Evolutionary conservation across 129 eudicot genomes (phyloP), one percentile per base, ranked within the genome.

Genomic region (Lactuca saligna): DNA sequence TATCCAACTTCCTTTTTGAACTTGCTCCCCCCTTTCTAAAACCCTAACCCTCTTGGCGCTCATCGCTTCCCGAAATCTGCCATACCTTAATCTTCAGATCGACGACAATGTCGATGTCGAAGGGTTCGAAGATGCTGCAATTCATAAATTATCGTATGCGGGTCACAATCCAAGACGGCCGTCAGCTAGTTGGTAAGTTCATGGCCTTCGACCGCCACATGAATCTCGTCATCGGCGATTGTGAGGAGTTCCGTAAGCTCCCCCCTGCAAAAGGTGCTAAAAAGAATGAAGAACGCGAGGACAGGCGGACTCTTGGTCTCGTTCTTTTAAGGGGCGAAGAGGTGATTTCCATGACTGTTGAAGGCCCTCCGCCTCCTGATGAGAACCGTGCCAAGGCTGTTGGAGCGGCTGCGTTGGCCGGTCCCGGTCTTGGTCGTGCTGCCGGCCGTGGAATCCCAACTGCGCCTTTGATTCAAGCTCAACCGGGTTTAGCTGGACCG

Each of bases 181-280:
- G 98, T 15, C 98, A 92, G 55, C 79, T 92, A 9, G 85, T 88
- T 76, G 98, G 98, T 0, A 92, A 92, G 71, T 92, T 92, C 87
- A 92, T 92, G 98, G 98, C 98, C 56, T 92, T 92, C 86, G 98
- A 92, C 71, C 98, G 96, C 34, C 98, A 92, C 89, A 92, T 92
- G 98, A 92, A 92, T 64, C 91, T 92, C 79, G 98, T 92, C 6
- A 83, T 92, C 69, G 98, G 97, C n/a, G 97, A 91, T 68, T 91
- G 97, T 69, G 97, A 88, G 8, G 98, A 92, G 83, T 92, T 92
- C 39, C 98, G 98, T 1, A 88, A 88, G 54, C 83, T 92, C 3
- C 96, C 96, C 0, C 96, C 96, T 3, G 66, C 81, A 3, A 91
- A 91, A 55, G 88, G 89, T 3, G 74, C 89, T 9, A 87, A 86